Evolutionary conservation across 306 rosid species (phyloP), one percentile per base, ranked within the genome.

Genomic region (Trichosanthes cucumerina): DNA sequence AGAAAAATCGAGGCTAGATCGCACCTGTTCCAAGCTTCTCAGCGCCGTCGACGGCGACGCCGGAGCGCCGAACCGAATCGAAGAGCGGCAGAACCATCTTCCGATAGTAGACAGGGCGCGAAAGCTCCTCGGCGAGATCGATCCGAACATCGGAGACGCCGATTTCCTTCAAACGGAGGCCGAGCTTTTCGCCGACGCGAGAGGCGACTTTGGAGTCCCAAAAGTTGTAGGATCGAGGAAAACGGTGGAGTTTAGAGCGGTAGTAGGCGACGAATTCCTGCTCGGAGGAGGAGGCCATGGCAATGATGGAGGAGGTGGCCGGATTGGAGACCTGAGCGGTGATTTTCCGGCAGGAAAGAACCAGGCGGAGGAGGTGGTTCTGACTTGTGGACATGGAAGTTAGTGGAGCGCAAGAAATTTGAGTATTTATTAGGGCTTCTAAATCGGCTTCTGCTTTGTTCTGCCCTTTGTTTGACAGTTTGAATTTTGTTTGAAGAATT

Each of bases 231-330:
- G 79, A 78, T 75, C 84, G 52, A 11, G 82, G 82, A 69, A 77
- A 77, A 36, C 82, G 56, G 52, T 60, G 73, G 72, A 84, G 57
- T n/a, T 74, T 52, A 33, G 79, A 72, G 4, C 82, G 82, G 72
- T 84, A 60, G 1, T 31, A 77, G 62, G 81, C 46, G 38, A 78
- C 41, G 59, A 84, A 80, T 59, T 84, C 84, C 76, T 84, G 82
- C 80, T 84, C 87, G 0, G 78, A 41, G 46, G 87, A 84, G 39
- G 84, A 81, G 9, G 84, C 87, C 84, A 84, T 84, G 78, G 84
- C 86, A 10, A 84, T 23, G 79, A 84, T 81, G 52, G 82, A 50
- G 73, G 82, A 57, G 80, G 66, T 84, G 68, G 31, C 24, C 12
- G 80, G 72, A 58, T 58, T 78, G 2, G 75, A 81, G 44, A 84